Evolutionary conservation across 768 basidiomycete species (phyloP).

Genomic region (Boletales sp.): DNA sequence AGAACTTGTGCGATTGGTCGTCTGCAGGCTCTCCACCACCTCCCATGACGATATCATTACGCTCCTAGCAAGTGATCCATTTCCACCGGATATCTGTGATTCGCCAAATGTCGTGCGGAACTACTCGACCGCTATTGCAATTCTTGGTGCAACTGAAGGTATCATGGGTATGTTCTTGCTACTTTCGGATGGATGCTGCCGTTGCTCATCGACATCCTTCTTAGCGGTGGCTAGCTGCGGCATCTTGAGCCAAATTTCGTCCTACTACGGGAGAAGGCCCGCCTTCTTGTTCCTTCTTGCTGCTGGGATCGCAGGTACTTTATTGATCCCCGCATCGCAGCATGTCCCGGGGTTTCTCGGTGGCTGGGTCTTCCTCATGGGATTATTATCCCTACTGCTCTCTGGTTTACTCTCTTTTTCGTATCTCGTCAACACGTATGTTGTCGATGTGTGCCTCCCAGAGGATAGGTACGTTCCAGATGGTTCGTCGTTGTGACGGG

Average conservation of each 20-base stretch:
- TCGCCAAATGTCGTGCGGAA: constrained; percentile 17
- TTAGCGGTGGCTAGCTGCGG: constrained; percentile 25
- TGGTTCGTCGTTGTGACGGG: neutral
- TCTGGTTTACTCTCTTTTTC: neutral
- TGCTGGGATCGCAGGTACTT: constrained; percentile 3
- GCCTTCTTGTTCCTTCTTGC: constrained; percentile 11
- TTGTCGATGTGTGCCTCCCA: constrained; percentile 23
- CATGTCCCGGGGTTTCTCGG: constrained; percentile 9
- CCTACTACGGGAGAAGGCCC: constrained; percentile 25
- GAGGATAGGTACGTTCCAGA: constrained; percentile 20
- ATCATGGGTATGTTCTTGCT: constrained; percentile 17
- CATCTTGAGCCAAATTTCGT: constrained; percentile 20
- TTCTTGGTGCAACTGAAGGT: constrained; percentile 10
- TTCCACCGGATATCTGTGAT: constrained; percentile 16
- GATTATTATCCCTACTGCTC: constrained; percentile 14
- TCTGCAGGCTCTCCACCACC: constrained; percentile 25
- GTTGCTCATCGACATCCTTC: neutral
- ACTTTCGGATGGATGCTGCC: neutral
- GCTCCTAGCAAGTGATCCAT: constrained; percentile 7
- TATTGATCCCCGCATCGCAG: constrained; percentile 16
- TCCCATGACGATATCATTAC: constrained; percentile 5
- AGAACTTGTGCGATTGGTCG: constrained; percentile 20
- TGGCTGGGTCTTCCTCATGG: constrained; percentile 13
- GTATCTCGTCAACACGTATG: constrained; percentile 26
- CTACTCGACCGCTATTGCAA: constrained; percentile 20